Evolutionary conservation across 2,329 filamentous ascomycete genomes (phyloP).

Genomic region (Talaromyces pinophilus): DNA sequence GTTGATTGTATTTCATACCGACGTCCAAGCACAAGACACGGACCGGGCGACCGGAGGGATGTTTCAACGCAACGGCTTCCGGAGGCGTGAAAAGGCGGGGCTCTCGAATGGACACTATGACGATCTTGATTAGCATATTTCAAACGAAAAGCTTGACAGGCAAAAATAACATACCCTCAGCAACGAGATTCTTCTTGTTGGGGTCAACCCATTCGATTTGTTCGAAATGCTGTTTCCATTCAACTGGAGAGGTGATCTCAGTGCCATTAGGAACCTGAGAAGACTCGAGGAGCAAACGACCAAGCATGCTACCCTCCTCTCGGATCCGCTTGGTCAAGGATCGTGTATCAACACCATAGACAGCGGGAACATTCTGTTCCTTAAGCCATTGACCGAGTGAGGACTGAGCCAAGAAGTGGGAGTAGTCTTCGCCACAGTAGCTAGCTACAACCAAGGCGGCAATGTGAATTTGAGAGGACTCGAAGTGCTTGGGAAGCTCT

Average conservation of each 20-base stretch:
- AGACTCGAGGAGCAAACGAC: slow-evolving; percentile 78
- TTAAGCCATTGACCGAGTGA: slow-evolving; percentile 95
- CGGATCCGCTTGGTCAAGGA: slow-evolving; percentile 92
- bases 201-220: slow-evolving; percentile 85
- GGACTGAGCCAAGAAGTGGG: slow-evolving; percentile 86
- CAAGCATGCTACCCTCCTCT: slow-evolving; percentile 93
- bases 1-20: slow-evolving; percentile 97
- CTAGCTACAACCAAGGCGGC: slow-evolving; percentile 80
- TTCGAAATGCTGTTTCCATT: slow-evolving; percentile 67
- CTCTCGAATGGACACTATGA: slow-evolving; percentile 80
- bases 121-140: not conserved
- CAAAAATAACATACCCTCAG: slow-evolving; percentile 70
- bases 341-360: slow-evolving; percentile 93
- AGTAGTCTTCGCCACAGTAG: slow-evolving; percentile 93
- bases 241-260: slow-evolving; percentile 34
- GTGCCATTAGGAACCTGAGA: slow-evolving; percentile 47
- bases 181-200: slow-evolving; percentile 88
- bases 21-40: slow-evolving; percentile 93
- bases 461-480: slow-evolving; percentile 89
- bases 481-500: slow-evolving; percentile 88
- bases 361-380: slow-evolving; percentile 89
- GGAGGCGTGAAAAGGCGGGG: slow-evolving; percentile 84
- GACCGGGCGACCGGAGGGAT: slow-evolving; percentile 82
- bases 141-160: slow-evolving; percentile 12
- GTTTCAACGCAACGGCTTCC: slow-evolving; percentile 69